phyloP scores from a whole-genome alignment of 2,329 filamentous ascomycete genomes.

The Xylariaceae sp. region DNA sequence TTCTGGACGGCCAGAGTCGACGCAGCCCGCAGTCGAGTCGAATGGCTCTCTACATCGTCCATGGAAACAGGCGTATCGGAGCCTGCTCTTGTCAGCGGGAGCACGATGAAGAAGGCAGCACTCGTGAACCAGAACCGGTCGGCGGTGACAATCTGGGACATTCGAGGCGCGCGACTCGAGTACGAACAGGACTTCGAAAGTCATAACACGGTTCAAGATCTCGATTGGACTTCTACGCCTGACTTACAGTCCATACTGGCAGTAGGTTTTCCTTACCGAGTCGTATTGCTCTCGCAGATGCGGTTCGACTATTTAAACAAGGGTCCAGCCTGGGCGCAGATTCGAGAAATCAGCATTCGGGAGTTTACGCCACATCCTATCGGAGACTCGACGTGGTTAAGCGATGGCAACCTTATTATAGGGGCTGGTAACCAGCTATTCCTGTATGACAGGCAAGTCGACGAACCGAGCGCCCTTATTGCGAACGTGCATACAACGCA shows the following conservation, averaged over 20 bases:
- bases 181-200: conserved; percentile 70
- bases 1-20: conserved; percentile 83
- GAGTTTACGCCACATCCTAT: conserved; percentile 85
- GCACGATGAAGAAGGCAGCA: conserved; percentile 80
- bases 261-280: conserved; percentile 85
- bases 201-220: conserved; percentile 73
- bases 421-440: conserved; percentile 90
- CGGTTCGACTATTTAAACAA: conserved; percentile 88
- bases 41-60: conserved; percentile 78
- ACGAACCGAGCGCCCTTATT: conserved; percentile 57
- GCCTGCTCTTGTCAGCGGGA: conserved; percentile 76
- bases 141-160: conserved; percentile 86
- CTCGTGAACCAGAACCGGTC: conserved; percentile 71
- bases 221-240: conserved; percentile 91
- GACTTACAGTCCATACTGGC: conserved; percentile 85
- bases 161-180: conserved; percentile 74
- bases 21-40: conserved; percentile 53
- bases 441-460: conserved; percentile 72
- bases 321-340: conserved; percentile 81
- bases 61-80: conserved; percentile 73
- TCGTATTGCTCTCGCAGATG: conserved; percentile 78
- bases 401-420: conserved; percentile 78
- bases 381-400: conserved; percentile 88
- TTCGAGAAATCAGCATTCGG: conserved; percentile 76
- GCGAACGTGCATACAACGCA: conserved; percentile 47